Conservation (phyloP, 1,284 basidiomycete genomes). For the Trichosporon asahii region DNA sequence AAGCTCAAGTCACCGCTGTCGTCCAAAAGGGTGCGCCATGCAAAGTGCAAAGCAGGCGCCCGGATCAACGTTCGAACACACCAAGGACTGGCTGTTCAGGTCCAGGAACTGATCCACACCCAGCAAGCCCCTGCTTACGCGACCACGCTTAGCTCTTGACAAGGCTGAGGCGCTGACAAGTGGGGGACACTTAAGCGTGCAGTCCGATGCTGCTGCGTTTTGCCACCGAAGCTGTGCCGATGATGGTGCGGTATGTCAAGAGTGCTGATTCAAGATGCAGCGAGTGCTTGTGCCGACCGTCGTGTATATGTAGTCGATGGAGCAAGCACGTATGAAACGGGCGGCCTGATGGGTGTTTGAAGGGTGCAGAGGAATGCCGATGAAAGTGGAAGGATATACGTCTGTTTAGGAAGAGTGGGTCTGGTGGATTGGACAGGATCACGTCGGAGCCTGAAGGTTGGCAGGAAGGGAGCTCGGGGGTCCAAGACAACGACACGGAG, state of each 20-base stretch:
- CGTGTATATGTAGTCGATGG: conserved; percentile 8
- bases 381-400: conserved; percentile 9
- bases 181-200: not conserved
- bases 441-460: not conserved
- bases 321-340: conserved; percentile 5
- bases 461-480: not conserved
- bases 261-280: not conserved
- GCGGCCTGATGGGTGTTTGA: not conserved
- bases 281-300: not conserved
- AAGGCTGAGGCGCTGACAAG: not conserved
- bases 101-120: not conserved
- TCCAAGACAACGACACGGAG: not conserved
- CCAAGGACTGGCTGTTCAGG: not conserved
- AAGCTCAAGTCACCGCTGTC: not conserved
- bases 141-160: not conserved
- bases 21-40: not conserved
- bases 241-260: not conserved
- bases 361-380: not conserved
- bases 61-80: not conserved
- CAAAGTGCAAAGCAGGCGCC: not conserved
- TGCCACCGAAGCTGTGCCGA: not conserved
- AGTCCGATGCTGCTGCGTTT: not conserved
- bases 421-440: conserved; percentile 8
- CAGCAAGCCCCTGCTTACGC: not conserved
- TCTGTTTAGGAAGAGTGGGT: conserved; percentile 6